These are phyloP conservation scores for Geotrichum macrosporum DNA, from an alignment of 1,139 yeast genomes.

Conservation along the genomic window DNA sequence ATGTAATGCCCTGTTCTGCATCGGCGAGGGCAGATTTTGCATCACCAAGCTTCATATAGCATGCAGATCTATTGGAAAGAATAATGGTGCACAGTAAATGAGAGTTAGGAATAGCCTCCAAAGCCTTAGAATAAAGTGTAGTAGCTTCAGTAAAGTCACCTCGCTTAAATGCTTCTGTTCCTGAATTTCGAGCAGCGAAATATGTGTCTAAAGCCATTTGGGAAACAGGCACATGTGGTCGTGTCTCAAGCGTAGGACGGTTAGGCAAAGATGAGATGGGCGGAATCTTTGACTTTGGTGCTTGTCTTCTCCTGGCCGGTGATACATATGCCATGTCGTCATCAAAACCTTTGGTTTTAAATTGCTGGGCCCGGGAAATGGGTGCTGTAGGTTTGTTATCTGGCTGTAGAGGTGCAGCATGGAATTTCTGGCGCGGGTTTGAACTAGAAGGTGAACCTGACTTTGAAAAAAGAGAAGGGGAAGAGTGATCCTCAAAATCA, in stretches of 20 bases:
- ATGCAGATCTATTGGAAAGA: slow-evolving; percentile 70
- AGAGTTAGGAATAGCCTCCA: slow-evolving; percentile 55
- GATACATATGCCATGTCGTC: slow-evolving; percentile 29
- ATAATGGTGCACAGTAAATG: slow-evolving; percentile 70
- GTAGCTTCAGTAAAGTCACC: slow-evolving; percentile 81
- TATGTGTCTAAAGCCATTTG: slow-evolving; percentile 46
- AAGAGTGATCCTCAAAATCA: slow-evolving; percentile 21
- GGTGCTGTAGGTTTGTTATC: not conserved
- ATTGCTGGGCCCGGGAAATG: slow-evolving; percentile 22
- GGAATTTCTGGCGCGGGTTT: too few relatives aligned
- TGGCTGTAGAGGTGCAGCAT: slow-evolving; percentile 1
- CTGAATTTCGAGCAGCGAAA: slow-evolving; percentile 55
- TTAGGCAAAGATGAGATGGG: slow-evolving; percentile 20
- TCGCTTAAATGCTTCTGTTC: slow-evolving; percentile 57
- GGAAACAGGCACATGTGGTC: slow-evolving; percentile 33
- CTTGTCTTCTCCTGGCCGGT: slow-evolving; percentile 26
- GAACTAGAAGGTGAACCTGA: too few relatives aligned
- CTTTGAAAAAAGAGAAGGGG: too few relatives aligned
- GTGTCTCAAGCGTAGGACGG: slow-evolving; percentile 26
- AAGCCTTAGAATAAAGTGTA: slow-evolving; percentile 56
- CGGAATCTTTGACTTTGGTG: slow-evolving; percentile 12
- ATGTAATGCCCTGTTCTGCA: slow-evolving; percentile 53
- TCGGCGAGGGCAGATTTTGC: slow-evolving; percentile 56
- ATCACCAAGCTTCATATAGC: slow-evolving; percentile 69
- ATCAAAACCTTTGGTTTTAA: slow-evolving; percentile 22